Percentiles rank a stretch among this genome's conserved stretches.
phyloP scores from a whole-genome alignment of 305 asterid species.

The Rubia occidens region DNA sequence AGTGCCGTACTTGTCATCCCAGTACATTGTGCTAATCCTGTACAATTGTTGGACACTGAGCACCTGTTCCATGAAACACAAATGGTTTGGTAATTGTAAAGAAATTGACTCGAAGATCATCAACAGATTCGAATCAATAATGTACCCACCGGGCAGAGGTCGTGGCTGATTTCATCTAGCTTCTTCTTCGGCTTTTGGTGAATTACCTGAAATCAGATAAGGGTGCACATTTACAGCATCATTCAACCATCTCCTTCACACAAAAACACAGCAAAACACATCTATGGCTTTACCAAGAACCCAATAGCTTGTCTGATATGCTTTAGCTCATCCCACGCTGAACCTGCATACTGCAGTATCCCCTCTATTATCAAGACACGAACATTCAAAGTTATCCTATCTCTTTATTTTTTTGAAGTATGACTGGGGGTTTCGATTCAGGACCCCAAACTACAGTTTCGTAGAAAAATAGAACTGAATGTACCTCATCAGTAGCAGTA shows the following conservation, averaged over 20 bases:
- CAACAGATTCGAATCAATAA: conserved; percentile 2
- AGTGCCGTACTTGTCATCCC: conserved; percentile 68
- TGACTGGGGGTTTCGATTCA: neutral
- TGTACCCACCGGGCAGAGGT: conserved; percentile 47
- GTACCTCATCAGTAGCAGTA: conserved; percentile 57
- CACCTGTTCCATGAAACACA: conserved; percentile 28
- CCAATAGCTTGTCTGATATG: conserved; percentile 56
- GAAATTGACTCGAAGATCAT: neutral
- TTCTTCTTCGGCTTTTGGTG: conserved; percentile 55
- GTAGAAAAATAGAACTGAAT: conserved; percentile 6
- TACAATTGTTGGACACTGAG: conserved; percentile 57
- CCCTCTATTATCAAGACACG: conserved; percentile 18
- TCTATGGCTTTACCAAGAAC: conserved; percentile 34
- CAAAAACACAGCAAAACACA: neutral
- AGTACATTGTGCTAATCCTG: conserved; percentile 61
- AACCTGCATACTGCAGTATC: conserved; percentile 51
- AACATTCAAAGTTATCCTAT: neutral
- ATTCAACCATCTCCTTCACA: neutral
- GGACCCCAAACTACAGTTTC: neutral
- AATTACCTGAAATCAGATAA: conserved; percentile 32
- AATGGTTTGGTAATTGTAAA: neutral
- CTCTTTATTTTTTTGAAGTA: neutral
- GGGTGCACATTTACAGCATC: conserved; percentile 4
- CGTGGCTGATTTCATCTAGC: conserved; percentile 44
- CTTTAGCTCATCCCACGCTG: conserved; percentile 67